Conservation (phyloP, 2,329 filamentous ascomycete species). For the Ophiostoma ips region DNA sequence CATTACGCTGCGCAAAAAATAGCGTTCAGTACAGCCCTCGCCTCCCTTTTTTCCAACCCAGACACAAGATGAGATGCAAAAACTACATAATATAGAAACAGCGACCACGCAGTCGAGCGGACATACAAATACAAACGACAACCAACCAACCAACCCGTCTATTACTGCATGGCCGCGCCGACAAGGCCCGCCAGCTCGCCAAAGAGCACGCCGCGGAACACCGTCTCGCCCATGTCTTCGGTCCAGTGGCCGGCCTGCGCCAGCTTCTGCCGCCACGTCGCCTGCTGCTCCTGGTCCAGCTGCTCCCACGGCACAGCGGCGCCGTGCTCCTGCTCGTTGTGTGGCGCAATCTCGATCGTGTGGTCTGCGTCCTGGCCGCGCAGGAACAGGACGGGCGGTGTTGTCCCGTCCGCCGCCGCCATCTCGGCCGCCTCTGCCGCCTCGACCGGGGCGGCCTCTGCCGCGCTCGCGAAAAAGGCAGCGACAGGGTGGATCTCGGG, state of each 20-base stretch:
- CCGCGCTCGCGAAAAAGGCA: slow-evolving; percentile 4
- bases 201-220: slow-evolving; percentile 68
- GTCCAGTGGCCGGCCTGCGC: slow-evolving; percentile 62
- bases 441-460: background rate
- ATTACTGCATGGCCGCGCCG: slow-evolving; percentile 33
- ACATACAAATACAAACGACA: background rate
- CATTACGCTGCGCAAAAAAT: too few relatives aligned
- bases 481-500: slow-evolving; percentile 14
- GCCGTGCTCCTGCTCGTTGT: slow-evolving; percentile 33
- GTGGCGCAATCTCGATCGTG: slow-evolving; percentile 26
- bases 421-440: background rate
- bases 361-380: slow-evolving; percentile 13
- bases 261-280: slow-evolving; percentile 56
- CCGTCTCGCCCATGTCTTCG: slow-evolving; percentile 61
- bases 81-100: background rate
- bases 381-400: slow-evolving; percentile 8
- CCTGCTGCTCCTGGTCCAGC: slow-evolving; percentile 46
- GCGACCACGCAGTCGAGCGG: too few relatives aligned
- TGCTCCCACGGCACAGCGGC: slow-evolving; percentile 54
- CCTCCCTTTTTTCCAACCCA: too few relatives aligned
- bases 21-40: too few relatives aligned
- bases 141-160: background rate
- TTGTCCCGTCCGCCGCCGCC: background rate
- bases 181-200: slow-evolving; percentile 53
- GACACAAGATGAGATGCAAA: too few relatives aligned